Percentiles rank a stretch among this genome's conserved stretches.
Conservation (phyloP, 257 asterid genomes). For the Catharanthus roseus region DNA sequence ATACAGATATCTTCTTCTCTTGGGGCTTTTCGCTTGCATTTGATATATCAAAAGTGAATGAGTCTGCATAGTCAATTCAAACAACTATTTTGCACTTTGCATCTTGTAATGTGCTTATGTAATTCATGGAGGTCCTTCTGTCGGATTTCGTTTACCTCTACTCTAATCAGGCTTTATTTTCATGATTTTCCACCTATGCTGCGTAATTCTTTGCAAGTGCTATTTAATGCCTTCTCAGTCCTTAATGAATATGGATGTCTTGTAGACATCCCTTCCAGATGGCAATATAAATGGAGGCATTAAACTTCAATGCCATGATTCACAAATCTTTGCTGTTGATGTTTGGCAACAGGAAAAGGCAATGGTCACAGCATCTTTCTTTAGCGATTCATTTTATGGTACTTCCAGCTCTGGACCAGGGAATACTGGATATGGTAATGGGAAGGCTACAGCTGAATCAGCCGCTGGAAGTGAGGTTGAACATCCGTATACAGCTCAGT, state of each 20-base stretch:
- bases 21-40: neutral
- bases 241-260: neutral
- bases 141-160: neutral
- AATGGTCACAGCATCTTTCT: conserved; percentile 19
- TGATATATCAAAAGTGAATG: neutral
- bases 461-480: conserved; percentile 17
- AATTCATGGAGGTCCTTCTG: neutral
- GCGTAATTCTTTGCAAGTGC: neutral
- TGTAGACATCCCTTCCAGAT: conserved; percentile 33
- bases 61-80: neutral
- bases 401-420: conserved; percentile 17
- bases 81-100: neutral
- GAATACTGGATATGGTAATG: conserved; percentile 16
- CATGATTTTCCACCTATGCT: neutral
- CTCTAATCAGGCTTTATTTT: neutral
- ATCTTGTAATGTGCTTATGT: neutral
- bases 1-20: neutral
- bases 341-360: conserved; percentile 17
- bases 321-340: conserved; percentile 27
- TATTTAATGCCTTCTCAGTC: too few relatives aligned
- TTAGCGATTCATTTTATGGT: conserved; percentile 19
- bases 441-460: conserved; percentile 14
- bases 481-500: conserved; percentile 18
- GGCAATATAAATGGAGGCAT: conserved; percentile 11
- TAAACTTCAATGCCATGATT: conserved; percentile 13